A percentile compares a stretch with the other conserved stretches of the same genome.
Conservation (phyloP, 768 basidiomycete genomes). For the Kwoniella sp. region DNA sequence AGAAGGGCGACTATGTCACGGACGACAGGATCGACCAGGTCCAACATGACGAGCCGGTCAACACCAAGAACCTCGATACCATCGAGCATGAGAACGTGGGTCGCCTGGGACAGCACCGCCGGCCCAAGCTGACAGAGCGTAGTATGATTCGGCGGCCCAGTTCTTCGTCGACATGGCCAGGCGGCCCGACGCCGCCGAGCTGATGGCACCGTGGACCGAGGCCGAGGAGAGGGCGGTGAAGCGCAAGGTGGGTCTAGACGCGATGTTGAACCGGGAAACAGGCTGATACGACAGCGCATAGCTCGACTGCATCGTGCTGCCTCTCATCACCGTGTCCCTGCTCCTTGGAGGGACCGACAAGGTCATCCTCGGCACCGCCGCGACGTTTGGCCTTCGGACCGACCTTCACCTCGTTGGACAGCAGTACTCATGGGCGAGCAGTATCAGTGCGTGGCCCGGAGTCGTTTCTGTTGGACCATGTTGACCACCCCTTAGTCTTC, state of each 20-base stretch:
- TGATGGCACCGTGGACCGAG: slow-evolving; percentile 21
- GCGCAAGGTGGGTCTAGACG: slow-evolving; percentile 15
- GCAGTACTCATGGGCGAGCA: slow-evolving; percentile 24
- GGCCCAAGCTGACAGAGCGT: neutral
- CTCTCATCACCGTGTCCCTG: slow-evolving; percentile 19
- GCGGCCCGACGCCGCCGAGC: slow-evolving; percentile 14
- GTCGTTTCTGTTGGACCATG: too few species aligned
- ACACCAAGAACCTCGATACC: slow-evolving; percentile 7
- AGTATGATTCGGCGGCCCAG: slow-evolving; percentile 18
- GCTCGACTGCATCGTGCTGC: slow-evolving; percentile 31
- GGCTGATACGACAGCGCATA: neutral
- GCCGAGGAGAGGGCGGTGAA: slow-evolving; percentile 29
- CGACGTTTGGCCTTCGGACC: slow-evolving; percentile 24
- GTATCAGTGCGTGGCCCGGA: slow-evolving; percentile 9
- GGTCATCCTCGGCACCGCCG: slow-evolving; percentile 34
- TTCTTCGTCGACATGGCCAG: slow-evolving; percentile 17
- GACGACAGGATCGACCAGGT: neutral
- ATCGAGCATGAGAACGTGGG: slow-evolving; percentile 10
- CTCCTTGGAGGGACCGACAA: slow-evolving; percentile 33
- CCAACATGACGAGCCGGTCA: slow-evolving; percentile 4
- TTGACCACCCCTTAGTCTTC: slow-evolving; percentile 8
- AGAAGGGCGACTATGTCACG: slow-evolving; percentile 1
- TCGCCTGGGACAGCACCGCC: neutral
- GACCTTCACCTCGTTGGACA: slow-evolving; percentile 34
- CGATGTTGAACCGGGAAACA: neutral